A percentile compares a stretch with the other conserved stretches of the same genome.
Evolutionary conservation across 2,329 filamentous ascomycete genomes (phyloP).

Genomic region (Fusarium floridanum): DNA sequence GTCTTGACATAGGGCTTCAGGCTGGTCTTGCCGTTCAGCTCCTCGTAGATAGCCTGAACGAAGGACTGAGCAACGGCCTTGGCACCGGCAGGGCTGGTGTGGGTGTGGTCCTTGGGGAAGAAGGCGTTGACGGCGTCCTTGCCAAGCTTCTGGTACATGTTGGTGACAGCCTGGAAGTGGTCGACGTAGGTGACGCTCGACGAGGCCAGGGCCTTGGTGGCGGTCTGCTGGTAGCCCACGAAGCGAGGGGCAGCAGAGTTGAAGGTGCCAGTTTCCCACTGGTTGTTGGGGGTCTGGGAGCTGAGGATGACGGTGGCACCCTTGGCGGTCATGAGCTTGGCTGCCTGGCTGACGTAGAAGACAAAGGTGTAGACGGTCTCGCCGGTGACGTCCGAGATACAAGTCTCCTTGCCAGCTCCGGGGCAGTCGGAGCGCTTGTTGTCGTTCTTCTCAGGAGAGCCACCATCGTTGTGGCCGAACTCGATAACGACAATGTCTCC

Average conservation of each 20-base stretch:
- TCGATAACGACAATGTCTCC: constrained; percentile 79
- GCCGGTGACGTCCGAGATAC: constrained; percentile 50
- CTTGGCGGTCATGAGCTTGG: constrained; percentile 64
- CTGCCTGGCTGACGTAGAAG: constrained; percentile 70
- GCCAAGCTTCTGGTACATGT: constrained; percentile 65
- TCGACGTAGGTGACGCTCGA: constrained; percentile 67
- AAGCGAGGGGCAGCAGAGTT: constrained; percentile 64
- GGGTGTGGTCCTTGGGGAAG: constrained; percentile 73
- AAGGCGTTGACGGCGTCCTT: constrained; percentile 62
- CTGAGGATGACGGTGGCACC: constrained; percentile 72
- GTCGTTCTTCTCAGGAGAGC: constrained; percentile 65
- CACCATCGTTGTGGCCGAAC: constrained; percentile 80
- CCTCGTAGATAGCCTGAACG: constrained; percentile 50
- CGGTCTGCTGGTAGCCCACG: constrained; percentile 64
- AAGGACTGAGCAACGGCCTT: constrained; percentile 69
- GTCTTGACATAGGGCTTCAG: constrained; percentile 45
- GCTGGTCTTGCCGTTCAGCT: constrained; percentile 48
- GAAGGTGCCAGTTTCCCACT: constrained; percentile 70
- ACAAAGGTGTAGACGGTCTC: constrained; percentile 72
- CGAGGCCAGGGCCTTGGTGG: constrained; percentile 52
- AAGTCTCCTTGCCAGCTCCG: constrained; percentile 66
- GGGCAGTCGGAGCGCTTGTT: constrained; percentile 73
- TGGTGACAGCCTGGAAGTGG: constrained; percentile 70
- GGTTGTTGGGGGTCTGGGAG: constrained; percentile 68
- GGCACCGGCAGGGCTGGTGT: constrained; percentile 69